These are phyloP conservation scores for Botrytis aclada DNA, from an alignment of 2,329 filamentous ascomycete genomes.

Conservation along the genomic window DNA sequence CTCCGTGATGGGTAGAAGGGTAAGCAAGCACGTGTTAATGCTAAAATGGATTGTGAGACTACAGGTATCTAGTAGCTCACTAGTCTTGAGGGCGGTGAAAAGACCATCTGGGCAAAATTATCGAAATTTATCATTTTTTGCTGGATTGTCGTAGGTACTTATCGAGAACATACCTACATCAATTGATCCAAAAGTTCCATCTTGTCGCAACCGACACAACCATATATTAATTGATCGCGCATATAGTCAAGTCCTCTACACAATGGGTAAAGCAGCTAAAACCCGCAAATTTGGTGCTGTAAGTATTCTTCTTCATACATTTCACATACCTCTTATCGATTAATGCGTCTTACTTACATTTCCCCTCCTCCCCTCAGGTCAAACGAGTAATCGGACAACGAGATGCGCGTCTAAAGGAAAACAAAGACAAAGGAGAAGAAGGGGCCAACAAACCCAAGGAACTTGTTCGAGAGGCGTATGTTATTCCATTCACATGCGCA, in stretches of 20 bases:
- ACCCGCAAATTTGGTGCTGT: slow-evolving; percentile 85
- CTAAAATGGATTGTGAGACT: neutral
- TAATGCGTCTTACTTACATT: slow-evolving; percentile 18
- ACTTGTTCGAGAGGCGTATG: slow-evolving; percentile 69
- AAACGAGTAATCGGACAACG: slow-evolving; percentile 80
- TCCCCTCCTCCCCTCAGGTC: slow-evolving; percentile 42
- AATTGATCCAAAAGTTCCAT: neutral
- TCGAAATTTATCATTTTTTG: slow-evolving; percentile 20
- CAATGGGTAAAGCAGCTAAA: slow-evolving; percentile 87
- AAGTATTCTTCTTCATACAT: slow-evolving; percentile 27
- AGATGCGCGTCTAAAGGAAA: slow-evolving; percentile 79
- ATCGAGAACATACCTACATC: neutral
- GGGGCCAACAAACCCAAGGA: slow-evolving; percentile 59
- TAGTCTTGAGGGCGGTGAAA: neutral
- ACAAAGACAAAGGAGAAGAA: slow-evolving; percentile 65
- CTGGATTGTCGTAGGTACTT: neutral
- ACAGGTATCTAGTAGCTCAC: neutral
- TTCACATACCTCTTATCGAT: slow-evolving; percentile 22
- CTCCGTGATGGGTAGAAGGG: neutral
- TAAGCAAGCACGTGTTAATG: neutral
- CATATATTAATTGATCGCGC: neutral
- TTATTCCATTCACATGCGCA: slow-evolving; percentile 8
- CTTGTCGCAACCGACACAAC: neutral
- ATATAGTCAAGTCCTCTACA: neutral
- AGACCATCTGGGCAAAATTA: slow-evolving; percentile 3